Base-by-base conservation (phyloP, 2,329 filamentous ascomycete species). In the Grosmannia penicillata region DNA sequence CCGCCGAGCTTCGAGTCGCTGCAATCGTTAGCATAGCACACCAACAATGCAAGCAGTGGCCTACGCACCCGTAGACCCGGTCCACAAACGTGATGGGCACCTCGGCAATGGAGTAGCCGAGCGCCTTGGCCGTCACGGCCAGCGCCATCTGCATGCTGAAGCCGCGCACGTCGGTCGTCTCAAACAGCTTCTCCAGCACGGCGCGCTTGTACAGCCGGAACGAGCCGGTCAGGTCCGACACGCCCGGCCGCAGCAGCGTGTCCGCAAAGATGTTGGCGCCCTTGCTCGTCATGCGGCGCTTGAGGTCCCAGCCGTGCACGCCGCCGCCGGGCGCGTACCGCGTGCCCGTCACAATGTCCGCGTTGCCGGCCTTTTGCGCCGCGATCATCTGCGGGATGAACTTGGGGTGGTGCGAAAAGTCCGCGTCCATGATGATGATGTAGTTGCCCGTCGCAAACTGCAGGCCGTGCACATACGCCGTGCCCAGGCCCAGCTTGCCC, bases 131-230 rank as follows among this genome's bases (percentile, higher is more conserved):
- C 45, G 87, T 72, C 8, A 96, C 89, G 79, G 95, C 96, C 77
- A 98, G 82, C 70, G 95, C 89, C 91, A 98, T 98, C 75, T 98
- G 91, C 70, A 98, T 98, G 29, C 82, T 89, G 59, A 96, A 98
- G 3, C 91, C 91, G 65, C 96, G 94, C 57, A 84, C 91, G 69
- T 95, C 81, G 8, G 86, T 95, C 60, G 73, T 84, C 53, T 71
- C 67, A 51, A 98, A 95, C 42, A 93, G 85, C 68, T 84, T 87
- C 59, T 93, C 75, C 53, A 98, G 61, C 45, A 94, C 84, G 43
- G 68, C 65, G 64, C 81, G 86, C 77, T 93, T 96, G 62, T 98
- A 98, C 57, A 98, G 60, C 46, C 91, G 68, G 64, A 96, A 98
- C 57, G 81, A 89, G 35, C 91, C 91, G 25, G 91, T 98, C 56